A percentile compares a stretch with the other conserved stretches of the same genome.
Evolutionary conservation across 257 asterid species (phyloP).

Genomic region (Nicotiana paniculata): DNA sequence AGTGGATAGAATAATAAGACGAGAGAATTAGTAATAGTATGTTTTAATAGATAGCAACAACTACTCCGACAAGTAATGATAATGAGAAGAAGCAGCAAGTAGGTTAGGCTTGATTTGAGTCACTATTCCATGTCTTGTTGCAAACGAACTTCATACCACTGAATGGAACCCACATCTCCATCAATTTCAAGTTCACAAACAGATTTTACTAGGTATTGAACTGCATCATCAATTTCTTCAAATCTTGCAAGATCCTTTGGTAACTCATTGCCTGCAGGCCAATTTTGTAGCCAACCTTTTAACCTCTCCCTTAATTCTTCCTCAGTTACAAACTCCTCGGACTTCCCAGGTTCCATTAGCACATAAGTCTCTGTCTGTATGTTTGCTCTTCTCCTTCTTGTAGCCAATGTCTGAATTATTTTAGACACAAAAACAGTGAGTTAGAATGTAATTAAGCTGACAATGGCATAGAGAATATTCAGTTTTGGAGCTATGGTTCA

Average conservation of each 20-base stretch:
- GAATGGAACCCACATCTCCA: conserved; percentile 81
- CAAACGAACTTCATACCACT: conserved; percentile 80
- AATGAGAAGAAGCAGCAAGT: too few species aligned
- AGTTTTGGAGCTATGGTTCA: background rate
- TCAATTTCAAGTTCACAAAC: conserved; percentile 81
- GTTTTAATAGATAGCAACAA: too few species aligned
- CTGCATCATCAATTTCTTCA: conserved; percentile 61
- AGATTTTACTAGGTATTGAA: conserved; percentile 52
- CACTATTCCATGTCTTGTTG: conserved; percentile 16
- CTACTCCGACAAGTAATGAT: too few species aligned
- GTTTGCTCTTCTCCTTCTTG: conserved; percentile 70
- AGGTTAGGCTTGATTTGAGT: background rate
- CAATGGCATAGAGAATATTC: too few species aligned
- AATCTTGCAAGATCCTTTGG: conserved; percentile 72
- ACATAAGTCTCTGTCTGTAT: conserved; percentile 56
- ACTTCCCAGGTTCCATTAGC: conserved; percentile 66
- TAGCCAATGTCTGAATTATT: conserved; percentile 27
- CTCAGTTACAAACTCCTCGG: conserved; percentile 67
- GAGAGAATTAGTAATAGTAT: too few species aligned
- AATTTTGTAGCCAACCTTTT: conserved; percentile 58
- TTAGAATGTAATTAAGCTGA: too few species aligned
- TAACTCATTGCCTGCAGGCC: conserved; percentile 39
- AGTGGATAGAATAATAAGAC: too few species aligned
- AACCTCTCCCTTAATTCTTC: conserved; percentile 50
- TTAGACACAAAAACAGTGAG: background rate